A percentile compares a stretch with the other conserved stretches of the same genome.
Conservation (phyloP, 768 basidiomycete species). For the Cyathus striatus region DNA sequence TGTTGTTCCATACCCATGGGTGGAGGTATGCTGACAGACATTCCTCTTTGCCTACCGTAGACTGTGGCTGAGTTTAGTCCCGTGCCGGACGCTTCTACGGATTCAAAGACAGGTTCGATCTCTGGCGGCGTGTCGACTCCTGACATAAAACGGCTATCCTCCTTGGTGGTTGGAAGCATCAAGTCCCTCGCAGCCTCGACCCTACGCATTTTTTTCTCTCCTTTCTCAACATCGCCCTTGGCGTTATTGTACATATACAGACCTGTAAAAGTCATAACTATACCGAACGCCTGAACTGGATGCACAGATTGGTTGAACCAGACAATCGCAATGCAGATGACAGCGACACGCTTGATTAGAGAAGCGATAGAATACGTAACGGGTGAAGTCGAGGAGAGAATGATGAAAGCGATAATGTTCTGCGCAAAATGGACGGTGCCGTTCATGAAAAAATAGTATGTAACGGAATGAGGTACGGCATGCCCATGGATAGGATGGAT, state of each 20-base stretch:
- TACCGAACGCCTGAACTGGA: conserved; percentile 83
- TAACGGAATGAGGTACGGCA: conserved; percentile 54
- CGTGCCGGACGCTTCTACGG: conserved; percentile 28
- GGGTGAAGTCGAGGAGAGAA: conserved; percentile 92
- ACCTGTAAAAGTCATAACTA: conserved; percentile 82
- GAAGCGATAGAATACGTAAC: conserved; percentile 99
- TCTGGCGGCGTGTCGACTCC: conserved; percentile 33
- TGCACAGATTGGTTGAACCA: conserved; percentile 93
- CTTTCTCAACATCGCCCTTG: conserved; percentile 87
- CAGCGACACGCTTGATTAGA: conserved; percentile 94
- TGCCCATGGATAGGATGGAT: conserved; percentile 42
- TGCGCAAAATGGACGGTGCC: conserved; percentile 95
- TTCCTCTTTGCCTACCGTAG: conserved; percentile 31
- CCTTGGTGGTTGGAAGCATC: conserved; percentile 63
- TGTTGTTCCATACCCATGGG: conserved; percentile 8
- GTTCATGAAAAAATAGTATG: conserved; percentile 87
- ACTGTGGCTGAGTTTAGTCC: conserved; percentile 24
- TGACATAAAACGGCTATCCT: conserved; percentile 47
- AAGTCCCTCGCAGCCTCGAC: conserved; percentile 69
- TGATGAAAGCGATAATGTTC: conserved; percentile 96
- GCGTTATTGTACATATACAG: conserved; percentile 96
- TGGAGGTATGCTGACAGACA: conserved; percentile 19
- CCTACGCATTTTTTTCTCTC: conserved; percentile 82
- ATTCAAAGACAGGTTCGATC: conserved; percentile 10
- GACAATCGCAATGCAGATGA: conserved; percentile 95